These are phyloP conservation scores for Dipteronia sinensis DNA, from an alignment of 345 rosid genomes.

Conservation along the genomic window DNA sequence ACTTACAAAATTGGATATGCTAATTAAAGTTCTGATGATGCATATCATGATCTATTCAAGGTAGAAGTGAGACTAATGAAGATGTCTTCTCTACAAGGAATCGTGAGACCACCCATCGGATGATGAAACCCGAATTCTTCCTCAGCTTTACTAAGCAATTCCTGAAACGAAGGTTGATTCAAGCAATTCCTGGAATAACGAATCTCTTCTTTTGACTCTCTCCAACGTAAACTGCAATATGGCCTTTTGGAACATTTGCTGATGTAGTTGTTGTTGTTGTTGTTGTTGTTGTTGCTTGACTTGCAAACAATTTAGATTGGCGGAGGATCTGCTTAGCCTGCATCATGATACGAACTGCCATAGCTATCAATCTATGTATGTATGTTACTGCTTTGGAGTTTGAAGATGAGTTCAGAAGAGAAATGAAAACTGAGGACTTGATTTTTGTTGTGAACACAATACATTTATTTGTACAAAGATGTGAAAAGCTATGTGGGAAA, in stretches of 20 bases:
- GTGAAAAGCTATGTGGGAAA: background rate
- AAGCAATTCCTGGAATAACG: conserved; percentile 25
- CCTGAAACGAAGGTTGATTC: conserved; percentile 31
- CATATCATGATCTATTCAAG: conserved; percentile 1
- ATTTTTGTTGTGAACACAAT: background rate
- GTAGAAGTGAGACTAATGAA: conserved; percentile 37
- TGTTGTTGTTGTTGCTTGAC: background rate
- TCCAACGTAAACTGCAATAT: conserved; percentile 28
- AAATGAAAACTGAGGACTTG: background rate
- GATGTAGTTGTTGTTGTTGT: background rate
- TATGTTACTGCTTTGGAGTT: background rate
- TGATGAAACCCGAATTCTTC: conserved; percentile 43
- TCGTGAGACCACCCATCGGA: conserved; percentile 44
- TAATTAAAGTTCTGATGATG: background rate
- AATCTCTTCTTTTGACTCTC: conserved; percentile 31
- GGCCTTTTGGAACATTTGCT: conserved; percentile 24
- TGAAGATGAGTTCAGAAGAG: background rate
- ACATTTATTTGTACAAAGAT: conserved; percentile 13
- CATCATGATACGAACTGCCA: conserved; percentile 18
- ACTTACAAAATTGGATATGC: conserved; percentile 16
- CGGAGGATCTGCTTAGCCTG: conserved; percentile 26
- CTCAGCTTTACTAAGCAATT: conserved; percentile 33
- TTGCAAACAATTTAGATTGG: conserved; percentile 9
- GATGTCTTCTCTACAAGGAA: conserved; percentile 42
- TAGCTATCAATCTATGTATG: background rate